Conservation (phyloP, 2,329 filamentous ascomycete species). For the Fusarium poae region DNA sequence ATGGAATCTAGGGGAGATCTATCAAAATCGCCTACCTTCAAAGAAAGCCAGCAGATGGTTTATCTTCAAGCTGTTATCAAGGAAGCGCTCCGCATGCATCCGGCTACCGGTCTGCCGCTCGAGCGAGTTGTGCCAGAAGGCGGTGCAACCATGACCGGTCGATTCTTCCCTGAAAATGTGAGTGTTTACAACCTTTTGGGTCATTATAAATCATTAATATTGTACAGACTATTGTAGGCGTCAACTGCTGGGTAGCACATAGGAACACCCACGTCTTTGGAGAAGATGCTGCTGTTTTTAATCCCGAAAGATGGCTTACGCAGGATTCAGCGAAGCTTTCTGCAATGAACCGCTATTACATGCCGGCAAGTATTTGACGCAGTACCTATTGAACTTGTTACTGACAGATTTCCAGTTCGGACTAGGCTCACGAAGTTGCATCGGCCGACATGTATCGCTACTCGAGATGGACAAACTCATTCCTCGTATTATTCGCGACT, state of each 20-base stretch:
- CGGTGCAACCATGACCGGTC: conserved; percentile 28
- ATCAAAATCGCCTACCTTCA: conserved; percentile 27
- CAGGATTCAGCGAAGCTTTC: conserved; percentile 11
- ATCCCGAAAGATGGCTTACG: conserved; percentile 37
- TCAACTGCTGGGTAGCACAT: conserved; percentile 46
- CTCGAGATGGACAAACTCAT: conserved; percentile 47
- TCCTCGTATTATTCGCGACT: conserved; percentile 39
- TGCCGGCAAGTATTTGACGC: conserved; percentile 29
- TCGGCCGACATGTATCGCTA: conserved; percentile 44
- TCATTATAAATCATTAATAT: not conserved
- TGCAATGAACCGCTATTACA: conserved; percentile 42
- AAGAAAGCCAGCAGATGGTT: conserved; percentile 38
- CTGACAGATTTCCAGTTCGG: conserved; percentile 34
- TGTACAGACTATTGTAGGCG: conserved; percentile 33
- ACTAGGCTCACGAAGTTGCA: conserved; percentile 41
- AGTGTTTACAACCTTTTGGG: not conserved
- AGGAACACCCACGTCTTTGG: conserved; percentile 36
- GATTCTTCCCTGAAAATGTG: conserved; percentile 40
- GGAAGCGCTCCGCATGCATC: conserved; percentile 42
- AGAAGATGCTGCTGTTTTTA: conserved; percentile 32
- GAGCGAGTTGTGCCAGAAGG: conserved; percentile 42
- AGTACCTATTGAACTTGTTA: too few relatives aligned
- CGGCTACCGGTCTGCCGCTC: conserved; percentile 34
- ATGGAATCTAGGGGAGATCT: conserved; percentile 1
- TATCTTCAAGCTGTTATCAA: conserved; percentile 44